Base-by-base conservation (phyloP, 1,139 yeast genomes). In the Candida albicans region DNA sequence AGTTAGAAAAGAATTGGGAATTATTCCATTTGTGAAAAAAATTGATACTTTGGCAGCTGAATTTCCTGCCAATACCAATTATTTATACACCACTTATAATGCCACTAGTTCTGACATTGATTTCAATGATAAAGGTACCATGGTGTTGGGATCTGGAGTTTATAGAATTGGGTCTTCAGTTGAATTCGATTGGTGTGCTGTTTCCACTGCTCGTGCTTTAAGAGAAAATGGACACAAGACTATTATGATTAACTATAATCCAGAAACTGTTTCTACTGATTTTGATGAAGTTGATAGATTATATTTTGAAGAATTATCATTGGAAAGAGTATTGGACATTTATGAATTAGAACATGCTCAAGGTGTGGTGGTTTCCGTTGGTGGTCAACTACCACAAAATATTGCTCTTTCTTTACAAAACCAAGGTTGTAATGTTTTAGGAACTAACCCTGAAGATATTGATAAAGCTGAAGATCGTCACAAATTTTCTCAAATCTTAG, bases 151-250 rank as follows among this genome's bases (percentile, higher is more conserved):
- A 43, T 91, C 98, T 11, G 99, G 99, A 73, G 99, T 93, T 42
- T 93, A 93, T 79, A 82, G 99, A 70, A 93, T 93, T 64, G 99
- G 99, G 47, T 91, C 98, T 4, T 91, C 98, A 24, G 99, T 93
- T 48, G 99, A 93, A 71, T 93, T 93, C 58, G 99, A 93, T 70
- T 93, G 99, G 99, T 93, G 99, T 78, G 99, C 98, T 41, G 99
- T 93, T 50, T 82, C 95, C 49, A 87, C 99, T 46, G 97, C 96
- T 45, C 84, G 98, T 64, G 90, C 98, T 37, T 80, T 93, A 59
- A 84, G 99, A 68, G 85, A 82, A 46, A 77, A 84, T 47, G 96
- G 96, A 51, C 84, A 82, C 64, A 88, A 86, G 70, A 93, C 99
- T 38, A 83, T 93, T 53, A 93, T 93, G 99, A 81, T 93, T 62